These are phyloP conservation scores for Epichloe gansuensis DNA, from an alignment of 2,329 filamentous ascomycete species.

Conservation along the genomic window DNA sequence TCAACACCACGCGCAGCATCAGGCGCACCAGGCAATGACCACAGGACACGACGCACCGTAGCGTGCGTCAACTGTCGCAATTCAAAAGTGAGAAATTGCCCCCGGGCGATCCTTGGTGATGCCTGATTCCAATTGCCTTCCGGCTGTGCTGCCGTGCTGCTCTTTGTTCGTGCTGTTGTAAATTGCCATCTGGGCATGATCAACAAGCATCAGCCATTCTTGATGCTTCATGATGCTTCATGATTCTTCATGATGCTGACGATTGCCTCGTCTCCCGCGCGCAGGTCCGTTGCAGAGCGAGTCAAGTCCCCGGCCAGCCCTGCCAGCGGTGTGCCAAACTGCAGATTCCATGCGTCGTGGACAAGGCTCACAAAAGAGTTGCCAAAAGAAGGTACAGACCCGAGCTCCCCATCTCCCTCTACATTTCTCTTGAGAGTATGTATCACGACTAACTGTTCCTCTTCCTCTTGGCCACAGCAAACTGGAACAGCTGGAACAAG, in stretches of 20 bases:
- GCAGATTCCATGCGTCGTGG: conserved; percentile 29
- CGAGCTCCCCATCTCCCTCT: background rate
- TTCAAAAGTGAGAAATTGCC: conserved; percentile 22
- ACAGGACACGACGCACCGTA: conserved; percentile 24
- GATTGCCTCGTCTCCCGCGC: background rate
- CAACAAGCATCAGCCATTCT: too few relatives aligned
- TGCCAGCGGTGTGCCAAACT: conserved; percentile 34
- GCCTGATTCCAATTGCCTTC: background rate
- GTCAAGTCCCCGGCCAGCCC: conserved; percentile 23
- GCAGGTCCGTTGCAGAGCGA: conserved; percentile 33
- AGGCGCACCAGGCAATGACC: conserved; percentile 7
- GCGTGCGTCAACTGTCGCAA: conserved; percentile 27
- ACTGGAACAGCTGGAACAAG: conserved; percentile 40
- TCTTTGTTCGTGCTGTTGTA: too few relatives aligned
- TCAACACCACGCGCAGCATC: conserved; percentile 7
- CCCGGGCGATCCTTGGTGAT: too few relatives aligned
- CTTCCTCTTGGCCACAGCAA: conserved; percentile 25
- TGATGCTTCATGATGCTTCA: background rate
- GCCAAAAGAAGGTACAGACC: conserved; percentile 28
- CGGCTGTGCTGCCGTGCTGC: too few relatives aligned
- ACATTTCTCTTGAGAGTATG: too few relatives aligned
- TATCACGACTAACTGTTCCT: too few relatives aligned
- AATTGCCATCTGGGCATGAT: too few relatives aligned
- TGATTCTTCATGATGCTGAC: background rate
- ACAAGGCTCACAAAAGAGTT: conserved; percentile 33